Base-by-base conservation (phyloP, 176 grass and related monocot species). In the Tillandsia leiboldiana region DNA sequence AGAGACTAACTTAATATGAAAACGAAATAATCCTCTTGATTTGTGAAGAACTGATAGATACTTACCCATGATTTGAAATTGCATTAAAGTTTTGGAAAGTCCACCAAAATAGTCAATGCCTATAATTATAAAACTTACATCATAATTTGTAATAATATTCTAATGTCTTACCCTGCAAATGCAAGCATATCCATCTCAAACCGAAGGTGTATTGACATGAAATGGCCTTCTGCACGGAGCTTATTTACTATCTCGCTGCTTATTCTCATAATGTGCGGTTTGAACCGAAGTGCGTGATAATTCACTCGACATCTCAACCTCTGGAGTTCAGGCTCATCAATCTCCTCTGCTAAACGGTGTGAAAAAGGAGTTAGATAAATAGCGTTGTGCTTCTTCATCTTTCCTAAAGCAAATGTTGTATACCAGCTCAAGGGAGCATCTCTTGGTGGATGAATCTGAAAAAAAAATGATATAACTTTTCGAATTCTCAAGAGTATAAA, bases 131-230 rank as follows among this genome's bases (percentile, higher is more conserved):
- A 42, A 42, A 5, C 33, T 42, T 42, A 42, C 5, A 42, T 42
- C 33, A 6, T 18, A 61, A 18, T 20, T 61, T 8, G 20, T 18
- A 59, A 65, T 18, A 65, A 29, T 61, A 73, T 48, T 49, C 24
- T 78, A 67, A 1, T 78, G 64, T 50, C 66, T 18, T 91, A 99
- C 94, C 90, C 94, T 50, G 94, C 89, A 90, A 93, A 99, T 72
- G 94, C 87, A 81, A 99, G 89, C 94, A 99, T 99, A 83, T 99
- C 94, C 87, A 99, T 85, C 84, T 99, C 94, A 71, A 99, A 99
- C 0, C 94, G 79, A 83, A 99, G 90, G 82, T 99, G 94, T 83
- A 99, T 99, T 66, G 94, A 99, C 90, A 99, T 88, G 66, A 90
- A 99, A 83, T 93, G 90, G 20, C 94, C 94, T 82, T 90, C 67